These are phyloP conservation scores for Aureobasidium leucospermi DNA, from an alignment of 2,329 filamentous ascomycete genomes.

Conservation along the genomic window DNA sequence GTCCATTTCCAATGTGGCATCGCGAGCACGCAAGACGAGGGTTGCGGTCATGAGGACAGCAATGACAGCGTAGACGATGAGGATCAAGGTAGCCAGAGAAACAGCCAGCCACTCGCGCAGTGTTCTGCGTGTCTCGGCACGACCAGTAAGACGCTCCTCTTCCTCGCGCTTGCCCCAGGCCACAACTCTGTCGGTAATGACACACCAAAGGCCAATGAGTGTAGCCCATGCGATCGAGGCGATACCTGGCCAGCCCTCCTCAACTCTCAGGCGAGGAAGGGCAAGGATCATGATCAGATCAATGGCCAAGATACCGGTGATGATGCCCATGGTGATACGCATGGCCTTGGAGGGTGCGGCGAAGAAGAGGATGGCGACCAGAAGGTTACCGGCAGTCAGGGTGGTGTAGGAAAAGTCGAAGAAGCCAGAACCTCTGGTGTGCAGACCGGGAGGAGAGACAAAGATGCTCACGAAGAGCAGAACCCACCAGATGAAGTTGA, in stretches of 20 bases:
- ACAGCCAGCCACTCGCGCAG: constrained; percentile 80
- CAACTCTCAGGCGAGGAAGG: constrained; percentile 65
- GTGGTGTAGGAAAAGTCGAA: constrained; percentile 79
- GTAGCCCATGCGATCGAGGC: constrained; percentile 77
- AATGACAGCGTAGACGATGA: constrained; percentile 61
- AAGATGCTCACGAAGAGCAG: constrained; percentile 84
- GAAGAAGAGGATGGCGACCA: constrained; percentile 80
- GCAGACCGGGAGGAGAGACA: constrained; percentile 78
- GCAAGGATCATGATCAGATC: constrained; percentile 74
- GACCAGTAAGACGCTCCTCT: constrained; percentile 84
- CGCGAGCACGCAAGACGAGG: constrained; percentile 70
- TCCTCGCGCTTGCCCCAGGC: constrained; percentile 89
- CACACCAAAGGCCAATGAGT: constrained; percentile 69
- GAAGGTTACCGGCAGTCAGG: constrained; percentile 66
- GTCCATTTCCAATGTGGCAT: constrained; percentile 64
- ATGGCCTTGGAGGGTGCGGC: constrained; percentile 72
- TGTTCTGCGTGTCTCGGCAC: constrained; percentile 75
- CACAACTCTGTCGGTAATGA: constrained; percentile 73
- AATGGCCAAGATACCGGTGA: constrained; percentile 60
- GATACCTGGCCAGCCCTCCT: constrained; percentile 90
- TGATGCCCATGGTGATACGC: constrained; percentile 62
- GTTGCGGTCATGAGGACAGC: constrained; percentile 70
- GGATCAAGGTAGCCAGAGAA: constrained; percentile 62
- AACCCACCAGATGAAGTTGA: constrained; percentile 89
- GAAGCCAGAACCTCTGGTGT: constrained; percentile 86